These are phyloP conservation scores for Penicillium cosmopolitanum DNA, from an alignment of 495 filamentous ascomycete genomes.

Conservation along the genomic window DNA sequence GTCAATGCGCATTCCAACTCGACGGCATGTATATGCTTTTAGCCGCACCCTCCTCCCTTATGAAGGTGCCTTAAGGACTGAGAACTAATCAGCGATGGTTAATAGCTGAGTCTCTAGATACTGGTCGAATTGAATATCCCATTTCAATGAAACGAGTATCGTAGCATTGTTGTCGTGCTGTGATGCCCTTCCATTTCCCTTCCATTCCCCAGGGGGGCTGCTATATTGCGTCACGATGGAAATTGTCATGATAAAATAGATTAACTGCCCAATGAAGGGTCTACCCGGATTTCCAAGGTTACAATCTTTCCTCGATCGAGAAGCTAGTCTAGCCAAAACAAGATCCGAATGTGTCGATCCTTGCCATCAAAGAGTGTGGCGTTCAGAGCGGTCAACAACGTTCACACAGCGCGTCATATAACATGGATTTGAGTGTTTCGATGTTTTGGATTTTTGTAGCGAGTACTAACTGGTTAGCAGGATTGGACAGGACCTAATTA, in stretches of 20 bases:
- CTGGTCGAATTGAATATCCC: background rate
- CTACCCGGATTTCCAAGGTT: background rate
- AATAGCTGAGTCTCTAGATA: too few species aligned
- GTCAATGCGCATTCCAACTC: background rate
- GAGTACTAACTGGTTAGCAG: too few species aligned
- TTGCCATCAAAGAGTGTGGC: background rate
- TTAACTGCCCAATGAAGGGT: slow-evolving; percentile 9
- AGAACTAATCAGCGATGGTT: too few species aligned
- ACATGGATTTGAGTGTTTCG: background rate
- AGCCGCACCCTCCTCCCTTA: too few species aligned
- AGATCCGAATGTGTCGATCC: background rate
- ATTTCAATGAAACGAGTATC: background rate
- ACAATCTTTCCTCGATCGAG: background rate
- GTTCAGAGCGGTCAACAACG: background rate
- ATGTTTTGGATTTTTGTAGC: background rate
- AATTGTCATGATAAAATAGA: slow-evolving; percentile 6
- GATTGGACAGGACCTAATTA: too few species aligned
- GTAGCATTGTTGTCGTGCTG: background rate
- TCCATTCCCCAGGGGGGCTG: background rate
- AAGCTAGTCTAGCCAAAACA: background rate
- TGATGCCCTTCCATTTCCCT: background rate
- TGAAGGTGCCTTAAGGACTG: too few species aligned
- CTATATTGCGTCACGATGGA: background rate
- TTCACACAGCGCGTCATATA: background rate
- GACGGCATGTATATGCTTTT: background rate